Base-by-base conservation (phyloP, 495 filamentous ascomycete species). In the Xylaria scruposa region DNA sequence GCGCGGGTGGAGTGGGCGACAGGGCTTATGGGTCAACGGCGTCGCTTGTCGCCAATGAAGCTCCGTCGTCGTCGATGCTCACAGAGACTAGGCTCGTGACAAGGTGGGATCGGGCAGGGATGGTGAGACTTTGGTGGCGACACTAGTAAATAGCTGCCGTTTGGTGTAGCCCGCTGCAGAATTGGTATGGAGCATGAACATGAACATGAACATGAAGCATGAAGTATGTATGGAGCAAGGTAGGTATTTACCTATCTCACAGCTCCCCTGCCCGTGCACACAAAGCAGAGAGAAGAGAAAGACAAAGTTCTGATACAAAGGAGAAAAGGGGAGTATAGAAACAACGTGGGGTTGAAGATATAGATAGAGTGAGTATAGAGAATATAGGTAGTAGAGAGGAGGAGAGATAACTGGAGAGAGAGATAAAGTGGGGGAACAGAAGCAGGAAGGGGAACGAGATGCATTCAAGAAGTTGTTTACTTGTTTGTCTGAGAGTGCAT, bases 61-160 rank as follows among this genome's bases (percentile, higher is more conserved):
- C 21, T 1, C 4, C 29, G 46, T 44, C 17, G 59, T n/a, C 46
- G 44, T 26, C 65, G 65, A 54, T 49, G 33, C 3, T 67, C 47
- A 36, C 65, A 36, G 65, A 67, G 65, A 56, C 47, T 33, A 67
- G 56, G 65, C 65, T 56, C 65, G 65, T 67, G 65, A 67, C 65
- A 67, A 67, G 65, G 36, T 56, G 65, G 47, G 49, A 67, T 42
- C 29, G 47, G 10, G 65, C 65, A 67, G n/a, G 65, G 65, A 67
- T 67, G 65, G 36, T 56, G 33, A 67, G 65, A 67, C 65, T 56
- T n/a, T 56, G 33, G 62, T 66, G 47, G 36, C 65, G 33, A 56
- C 65, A 67, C 65, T 67, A 67, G 15, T 24, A 12, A 53, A 67
- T 67, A 56, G 65, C 65, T 56, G 47, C 29, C 65, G 40, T 10